Evolutionary conservation across 1,284 basidiomycete genomes (phyloP).

Genomic region (Sutorius eximius): DNA sequence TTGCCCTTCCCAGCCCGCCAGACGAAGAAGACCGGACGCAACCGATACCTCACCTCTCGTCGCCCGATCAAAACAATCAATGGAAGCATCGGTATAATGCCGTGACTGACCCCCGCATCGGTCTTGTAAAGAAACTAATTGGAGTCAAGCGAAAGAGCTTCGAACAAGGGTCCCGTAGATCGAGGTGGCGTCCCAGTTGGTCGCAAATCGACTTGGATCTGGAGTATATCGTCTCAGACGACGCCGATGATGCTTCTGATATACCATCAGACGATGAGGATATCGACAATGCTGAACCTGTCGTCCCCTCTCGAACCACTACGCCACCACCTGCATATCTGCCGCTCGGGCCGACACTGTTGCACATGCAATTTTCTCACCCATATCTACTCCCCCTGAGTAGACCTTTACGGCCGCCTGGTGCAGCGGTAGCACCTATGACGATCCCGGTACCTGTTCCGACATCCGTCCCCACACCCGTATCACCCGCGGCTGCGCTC

Average conservation of each 20-base stretch:
- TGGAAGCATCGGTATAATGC: constrained; percentile 56
- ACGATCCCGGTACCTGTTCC: constrained; percentile 42
- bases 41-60: constrained; percentile 20
- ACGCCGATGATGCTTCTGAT: constrained; percentile 36
- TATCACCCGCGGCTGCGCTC: constrained; percentile 68
- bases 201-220: constrained; percentile 41
- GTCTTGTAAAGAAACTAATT: constrained; percentile 60
- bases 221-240: constrained; percentile 16
- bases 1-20: constrained; percentile 64
- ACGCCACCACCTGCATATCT: constrained; percentile 71
- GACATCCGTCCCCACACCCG: constrained; percentile 70
- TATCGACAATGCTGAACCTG: constrained; percentile 31
- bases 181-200: constrained; percentile 40
- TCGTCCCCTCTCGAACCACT: constrained; percentile 50
- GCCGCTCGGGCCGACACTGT: constrained; percentile 61
- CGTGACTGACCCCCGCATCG: constrained; percentile 66
- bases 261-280: constrained; percentile 41
- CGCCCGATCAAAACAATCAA: constrained; percentile 24
- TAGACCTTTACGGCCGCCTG: constrained; percentile 55
- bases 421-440: constrained; percentile 45
- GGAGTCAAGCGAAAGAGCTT: constrained; percentile 61
- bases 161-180: constrained; percentile 31
- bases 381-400: constrained; percentile 56
- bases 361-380: constrained; percentile 67
- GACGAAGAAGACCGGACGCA: constrained; percentile 46